These are phyloP conservation scores for Coemansia sp. DNA, from an alignment of 192 early-diverging fungal genomes.

Conservation along the genomic window DNA sequence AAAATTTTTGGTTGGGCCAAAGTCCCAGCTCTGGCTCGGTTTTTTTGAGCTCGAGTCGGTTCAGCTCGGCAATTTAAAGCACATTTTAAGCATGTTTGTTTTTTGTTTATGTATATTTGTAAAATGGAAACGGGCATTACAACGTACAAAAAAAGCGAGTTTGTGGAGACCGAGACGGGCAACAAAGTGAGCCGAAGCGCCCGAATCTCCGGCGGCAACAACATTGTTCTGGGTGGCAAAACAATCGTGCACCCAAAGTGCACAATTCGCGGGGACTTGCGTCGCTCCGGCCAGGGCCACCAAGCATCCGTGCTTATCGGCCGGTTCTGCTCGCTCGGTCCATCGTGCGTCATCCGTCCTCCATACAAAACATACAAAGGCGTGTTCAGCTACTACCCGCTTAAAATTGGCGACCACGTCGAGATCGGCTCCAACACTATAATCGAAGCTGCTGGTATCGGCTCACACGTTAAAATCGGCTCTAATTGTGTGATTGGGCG, in stretches of 20 bases:
- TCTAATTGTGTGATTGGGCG: conserved; percentile 93
- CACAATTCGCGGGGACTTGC: conserved; percentile 92
- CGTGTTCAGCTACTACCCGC: conserved; percentile 93
- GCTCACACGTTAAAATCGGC: conserved; percentile 86
- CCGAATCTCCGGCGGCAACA: conserved; percentile 91
- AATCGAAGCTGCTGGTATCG: conserved; percentile 90
- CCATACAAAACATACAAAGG: conserved; percentile 94
- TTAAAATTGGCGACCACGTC: conserved; percentile 95
- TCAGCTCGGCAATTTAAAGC: background rate
- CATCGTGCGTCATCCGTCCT: conserved; percentile 79
- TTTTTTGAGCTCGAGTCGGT: background rate
- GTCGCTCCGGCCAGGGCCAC: conserved; percentile 81
- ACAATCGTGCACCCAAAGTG: conserved; percentile 90
- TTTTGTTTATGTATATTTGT: background rate
- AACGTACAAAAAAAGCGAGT: conserved; percentile 81
- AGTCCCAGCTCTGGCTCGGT: no score
- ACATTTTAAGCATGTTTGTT: background rate
- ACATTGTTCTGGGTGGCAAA: conserved; percentile 96
- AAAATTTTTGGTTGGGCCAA: no score
- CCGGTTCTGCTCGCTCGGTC: conserved; percentile 79
- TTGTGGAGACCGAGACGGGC: conserved; percentile 98
- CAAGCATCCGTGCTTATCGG: conserved; percentile 91
- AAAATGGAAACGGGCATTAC: conserved; percentile 31
- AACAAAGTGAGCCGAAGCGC: conserved; percentile 95
- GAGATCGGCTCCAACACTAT: conserved; percentile 83